Percentiles rank a stretch among this genome's conserved stretches.
phyloP scores from a whole-genome alignment of 371 early-diverging fungal genomes.

The Rhizomucor pusillus region DNA sequence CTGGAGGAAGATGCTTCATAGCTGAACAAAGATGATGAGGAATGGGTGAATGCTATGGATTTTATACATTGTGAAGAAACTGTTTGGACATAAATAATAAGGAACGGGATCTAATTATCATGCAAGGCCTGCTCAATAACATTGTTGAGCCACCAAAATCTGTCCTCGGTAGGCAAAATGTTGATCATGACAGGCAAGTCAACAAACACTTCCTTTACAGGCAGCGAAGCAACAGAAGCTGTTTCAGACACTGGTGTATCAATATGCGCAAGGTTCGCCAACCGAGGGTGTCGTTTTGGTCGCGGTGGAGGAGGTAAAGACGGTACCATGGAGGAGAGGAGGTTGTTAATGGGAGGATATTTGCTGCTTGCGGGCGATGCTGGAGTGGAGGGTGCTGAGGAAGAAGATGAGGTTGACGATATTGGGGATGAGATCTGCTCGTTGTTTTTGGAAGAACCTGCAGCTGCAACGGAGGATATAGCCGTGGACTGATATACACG shows the following conservation, averaged over 20 bases:
- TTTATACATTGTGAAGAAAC: too few species aligned
- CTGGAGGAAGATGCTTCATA: too few species aligned
- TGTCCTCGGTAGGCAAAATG: slow-evolving; percentile 14
- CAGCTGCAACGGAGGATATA: background rate
- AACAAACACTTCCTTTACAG: slow-evolving; percentile 8
- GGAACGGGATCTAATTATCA: background rate
- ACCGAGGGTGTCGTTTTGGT: slow-evolving; percentile 13
- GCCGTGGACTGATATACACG: slow-evolving; percentile 17
- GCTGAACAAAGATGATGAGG: too few species aligned
- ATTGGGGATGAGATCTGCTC: background rate
- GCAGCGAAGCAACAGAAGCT: slow-evolving; percentile 5
- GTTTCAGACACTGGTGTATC: background rate
- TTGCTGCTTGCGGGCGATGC: background rate
- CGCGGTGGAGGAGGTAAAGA: slow-evolving; percentile 24
- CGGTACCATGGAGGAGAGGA: background rate
- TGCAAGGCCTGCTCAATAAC: slow-evolving; percentile 19
- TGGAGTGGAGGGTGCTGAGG: background rate
- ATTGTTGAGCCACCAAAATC: slow-evolving; percentile 21
- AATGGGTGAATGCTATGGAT: too few species aligned
- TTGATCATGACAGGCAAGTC: slow-evolving; percentile 13
- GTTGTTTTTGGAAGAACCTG: too few species aligned
- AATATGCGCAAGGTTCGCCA: slow-evolving; percentile 14
- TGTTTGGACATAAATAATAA: too few species aligned
- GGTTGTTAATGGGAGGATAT: background rate
- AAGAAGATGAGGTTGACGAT: background rate